Evolutionary conservation across 2,329 filamentous ascomycete species (phyloP).

Genomic region (Neofusicoccum umdonicola): DNA sequence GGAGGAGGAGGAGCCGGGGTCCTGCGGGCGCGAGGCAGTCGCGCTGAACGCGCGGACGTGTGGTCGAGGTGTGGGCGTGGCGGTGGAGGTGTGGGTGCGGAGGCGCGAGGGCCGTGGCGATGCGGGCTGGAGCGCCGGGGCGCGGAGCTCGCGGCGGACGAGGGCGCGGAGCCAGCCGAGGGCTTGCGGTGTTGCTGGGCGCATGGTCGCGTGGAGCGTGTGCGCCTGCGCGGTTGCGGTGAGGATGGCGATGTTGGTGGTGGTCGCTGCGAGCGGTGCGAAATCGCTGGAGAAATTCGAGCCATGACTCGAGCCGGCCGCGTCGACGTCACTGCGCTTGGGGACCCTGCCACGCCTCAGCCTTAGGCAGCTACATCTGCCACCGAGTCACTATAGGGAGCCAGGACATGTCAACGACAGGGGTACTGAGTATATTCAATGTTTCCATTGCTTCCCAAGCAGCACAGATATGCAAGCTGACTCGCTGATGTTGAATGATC

Average conservation of each 20-base stretch:
- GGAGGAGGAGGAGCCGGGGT: not conserved
- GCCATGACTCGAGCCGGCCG: conserved; percentile 6
- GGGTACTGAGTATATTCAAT: conserved; percentile 3
- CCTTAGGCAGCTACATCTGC: not conserved
- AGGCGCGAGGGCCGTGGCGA: not conserved
- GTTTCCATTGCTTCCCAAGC: not conserved
- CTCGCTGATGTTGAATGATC: conserved; percentile 7
- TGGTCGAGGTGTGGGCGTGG: not conserved
- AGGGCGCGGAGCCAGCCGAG: conserved; percentile 28
- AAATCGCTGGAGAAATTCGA: conserved; percentile 9
- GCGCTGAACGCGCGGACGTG: not conserved
- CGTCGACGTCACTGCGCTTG: conserved; percentile 2
- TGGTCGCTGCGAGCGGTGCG: not conserved
- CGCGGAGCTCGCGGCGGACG: conserved; percentile 21
- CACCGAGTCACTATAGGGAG: not conserved
- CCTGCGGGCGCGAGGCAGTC: not conserved
- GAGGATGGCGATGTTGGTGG: not conserved
- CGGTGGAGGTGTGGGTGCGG: not conserved
- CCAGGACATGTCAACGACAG: not conserved
- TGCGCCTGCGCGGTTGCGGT: not conserved
- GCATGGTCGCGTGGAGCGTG: conserved; percentile 17
- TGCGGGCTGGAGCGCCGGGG: not conserved
- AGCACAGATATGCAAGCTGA: not conserved
- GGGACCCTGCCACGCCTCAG: not conserved
- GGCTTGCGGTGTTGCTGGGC: conserved; percentile 20